These are phyloP conservation scores for Mucor circinelloides DNA, from an alignment of 371 early-diverging fungal species.

Conservation along the genomic window DNA sequence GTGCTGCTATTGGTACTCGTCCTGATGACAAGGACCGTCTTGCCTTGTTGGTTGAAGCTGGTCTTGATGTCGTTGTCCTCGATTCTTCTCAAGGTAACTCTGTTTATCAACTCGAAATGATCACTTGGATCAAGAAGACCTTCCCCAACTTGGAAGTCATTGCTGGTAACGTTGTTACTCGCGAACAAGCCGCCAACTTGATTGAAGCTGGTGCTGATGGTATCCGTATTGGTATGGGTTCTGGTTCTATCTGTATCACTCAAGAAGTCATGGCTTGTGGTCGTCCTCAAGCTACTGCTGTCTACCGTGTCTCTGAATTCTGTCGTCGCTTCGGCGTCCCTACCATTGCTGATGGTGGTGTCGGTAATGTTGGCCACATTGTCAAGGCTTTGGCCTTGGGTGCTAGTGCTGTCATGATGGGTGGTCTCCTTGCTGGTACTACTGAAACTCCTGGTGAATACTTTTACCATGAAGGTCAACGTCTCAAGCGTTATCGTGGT, in stretches of 20 bases:
- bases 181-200: conserved; percentile 90
- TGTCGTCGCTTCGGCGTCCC: conserved; percentile 94
- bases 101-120: conserved; percentile 91
- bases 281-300: conserved; percentile 97
- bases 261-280: conserved; percentile 99
- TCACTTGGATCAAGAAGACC: conserved; percentile 85
- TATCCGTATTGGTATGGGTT: conserved; percentile 96
- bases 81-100: conserved; percentile 97
- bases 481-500: conserved; percentile 96
- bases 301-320: conserved; percentile 92
- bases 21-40: conserved; percentile 87
- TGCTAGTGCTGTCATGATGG: conserved; percentile 98
- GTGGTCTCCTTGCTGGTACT: conserved; percentile 93
- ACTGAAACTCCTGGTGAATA: conserved; percentile 96
- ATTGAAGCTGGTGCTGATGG: conserved; percentile 96
- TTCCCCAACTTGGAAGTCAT: conserved; percentile 84
- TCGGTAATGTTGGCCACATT: conserved; percentile 95
- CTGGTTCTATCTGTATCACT: conserved; percentile 97
- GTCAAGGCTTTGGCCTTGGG: conserved; percentile 95
- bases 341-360: conserved; percentile 96
- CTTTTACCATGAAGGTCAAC: conserved; percentile 97
- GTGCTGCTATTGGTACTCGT: conserved; percentile 95
- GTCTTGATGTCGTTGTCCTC: conserved; percentile 91
- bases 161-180: conserved; percentile 97
- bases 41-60: conserved; percentile 85